phyloP scores from a whole-genome alignment of 192 early-diverging fungal genomes.

The Linnemannia exigua region DNA sequence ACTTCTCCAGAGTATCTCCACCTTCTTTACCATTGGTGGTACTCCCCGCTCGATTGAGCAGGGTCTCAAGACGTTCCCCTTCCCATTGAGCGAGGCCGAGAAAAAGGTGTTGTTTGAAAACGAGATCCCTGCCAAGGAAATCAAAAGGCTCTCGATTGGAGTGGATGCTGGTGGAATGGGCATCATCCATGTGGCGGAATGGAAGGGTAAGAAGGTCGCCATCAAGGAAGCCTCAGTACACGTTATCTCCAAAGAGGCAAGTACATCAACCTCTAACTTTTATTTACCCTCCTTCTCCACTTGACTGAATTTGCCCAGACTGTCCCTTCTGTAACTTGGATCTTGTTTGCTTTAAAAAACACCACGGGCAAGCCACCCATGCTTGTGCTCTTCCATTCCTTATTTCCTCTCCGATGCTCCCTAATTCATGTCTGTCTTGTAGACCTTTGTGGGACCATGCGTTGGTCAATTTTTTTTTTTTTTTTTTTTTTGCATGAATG shows the following conservation, averaged over 20 bases:
- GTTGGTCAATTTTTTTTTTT: not conserved
- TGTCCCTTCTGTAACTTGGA: not conserved
- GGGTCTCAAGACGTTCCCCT: constrained; percentile 19
- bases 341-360: not conserved
- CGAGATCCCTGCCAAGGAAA: constrained; percentile 44
- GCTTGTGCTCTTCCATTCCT: not conserved
- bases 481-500: not conserved
- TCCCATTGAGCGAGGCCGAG: constrained; percentile 28
- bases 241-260: constrained; percentile 48
- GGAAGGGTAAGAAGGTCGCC: constrained; percentile 48
- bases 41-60: constrained; percentile 30
- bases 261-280: not conserved
- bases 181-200: constrained; percentile 44
- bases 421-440: not conserved
- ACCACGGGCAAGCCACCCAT: not conserved
- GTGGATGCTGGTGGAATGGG: constrained; percentile 54
- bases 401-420: not conserved
- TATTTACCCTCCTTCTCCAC: not conserved
- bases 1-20: constrained; percentile 22
- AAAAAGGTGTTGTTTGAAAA: constrained; percentile 14
- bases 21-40: not conserved
- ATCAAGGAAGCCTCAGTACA: constrained; percentile 42
- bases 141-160: constrained; percentile 46
- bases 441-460: not conserved
- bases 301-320: not conserved